Percentiles rank a stretch among this genome's conserved stretches.
Evolutionary conservation across 2,329 filamentous ascomycete genomes (phyloP).

Genomic region (Coniochaeta sp.): DNA sequence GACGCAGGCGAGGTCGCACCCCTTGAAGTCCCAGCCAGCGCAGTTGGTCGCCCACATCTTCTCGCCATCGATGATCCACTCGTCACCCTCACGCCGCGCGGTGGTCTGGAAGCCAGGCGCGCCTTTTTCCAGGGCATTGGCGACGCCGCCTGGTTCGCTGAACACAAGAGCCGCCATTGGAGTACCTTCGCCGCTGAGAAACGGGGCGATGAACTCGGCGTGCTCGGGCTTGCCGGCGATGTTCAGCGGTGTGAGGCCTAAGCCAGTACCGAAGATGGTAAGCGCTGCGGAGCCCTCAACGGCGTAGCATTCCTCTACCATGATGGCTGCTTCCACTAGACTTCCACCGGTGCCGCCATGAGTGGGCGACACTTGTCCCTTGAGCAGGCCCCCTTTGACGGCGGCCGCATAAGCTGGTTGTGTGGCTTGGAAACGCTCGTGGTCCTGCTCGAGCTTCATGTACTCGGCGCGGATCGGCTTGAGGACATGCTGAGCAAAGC

Average conservation of each 20-base stretch:
- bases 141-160: constrained; percentile 42
- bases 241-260: constrained; percentile 43
- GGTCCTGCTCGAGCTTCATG: constrained; percentile 8
- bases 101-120: constrained; percentile 39
- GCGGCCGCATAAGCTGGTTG: constrained; percentile 36
- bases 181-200: constrained; percentile 32
- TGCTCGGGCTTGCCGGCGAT: constrained; percentile 32
- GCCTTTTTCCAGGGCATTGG: constrained; percentile 44
- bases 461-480: constrained; percentile 13
- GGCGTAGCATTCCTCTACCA: constrained; percentile 45
- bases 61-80: constrained; percentile 45
- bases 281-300: constrained; percentile 40
- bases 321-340: constrained; percentile 38
- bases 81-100: constrained; percentile 36
- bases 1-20: constrained; percentile 43
- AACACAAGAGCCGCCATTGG: constrained; percentile 43
- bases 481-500: constrained; percentile 14
- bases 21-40: constrained; percentile 43
- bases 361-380: constrained; percentile 33
- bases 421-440: constrained; percentile 37
- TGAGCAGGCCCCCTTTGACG: constrained; percentile 35
- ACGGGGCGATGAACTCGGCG: constrained; percentile 37
- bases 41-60: constrained; percentile 51
- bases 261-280: constrained; percentile 41
- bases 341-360: constrained; percentile 36